Evolutionary conservation across 208 protist species (phyloP), one percentile per base, ranked within the genome.

Genomic region (Herpetomonas samuelpessoai): DNA sequence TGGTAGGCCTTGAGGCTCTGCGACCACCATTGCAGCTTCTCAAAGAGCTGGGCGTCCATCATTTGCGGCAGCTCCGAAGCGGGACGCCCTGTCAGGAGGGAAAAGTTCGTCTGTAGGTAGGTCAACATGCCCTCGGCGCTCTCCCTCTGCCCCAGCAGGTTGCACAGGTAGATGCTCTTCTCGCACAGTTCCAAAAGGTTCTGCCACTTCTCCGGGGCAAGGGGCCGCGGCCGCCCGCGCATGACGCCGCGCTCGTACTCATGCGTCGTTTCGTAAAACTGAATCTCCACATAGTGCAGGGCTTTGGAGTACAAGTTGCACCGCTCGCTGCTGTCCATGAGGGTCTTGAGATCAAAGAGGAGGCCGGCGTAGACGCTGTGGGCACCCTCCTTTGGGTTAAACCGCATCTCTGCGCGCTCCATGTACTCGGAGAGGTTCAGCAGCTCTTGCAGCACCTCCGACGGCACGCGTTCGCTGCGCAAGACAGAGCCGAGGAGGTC

Each of bases 21-120:
- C 29, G 98, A 95, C 99, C 99, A 99, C 79, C 97, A 95, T 64
- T 98, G 88, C 35, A 99, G 75, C 76, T 99, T 99, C 63, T 97
- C 87, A 47, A 97, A 94, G 41, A 96, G 83, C 62, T 91, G 76
- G 10, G 91, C 86, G 61, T 93, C 85, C 85, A 93, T 93, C 74
- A 92, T 90, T 45, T 73, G 75, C 18, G 76, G 81, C 52, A 93
- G 57, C 65, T 91, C 82, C 56, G 79, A 83, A 19, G 65, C 73
- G 27, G 74, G 71, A 60, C 80, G 67, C 6, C 86, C 87, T 14
- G 88, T 91, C 51, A 96, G 65, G 51, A 88, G 80, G 19, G 74
- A 85, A 61, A 95, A 93, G 65, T 97, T 90, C 49, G 83, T 66
- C 72, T 97, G 81, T 35, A 98, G 97, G 66, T 97, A 98, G 56